Evolutionary conservation across 345 rosid genomes (phyloP).

Genomic region (Citrus reticulata): DNA sequence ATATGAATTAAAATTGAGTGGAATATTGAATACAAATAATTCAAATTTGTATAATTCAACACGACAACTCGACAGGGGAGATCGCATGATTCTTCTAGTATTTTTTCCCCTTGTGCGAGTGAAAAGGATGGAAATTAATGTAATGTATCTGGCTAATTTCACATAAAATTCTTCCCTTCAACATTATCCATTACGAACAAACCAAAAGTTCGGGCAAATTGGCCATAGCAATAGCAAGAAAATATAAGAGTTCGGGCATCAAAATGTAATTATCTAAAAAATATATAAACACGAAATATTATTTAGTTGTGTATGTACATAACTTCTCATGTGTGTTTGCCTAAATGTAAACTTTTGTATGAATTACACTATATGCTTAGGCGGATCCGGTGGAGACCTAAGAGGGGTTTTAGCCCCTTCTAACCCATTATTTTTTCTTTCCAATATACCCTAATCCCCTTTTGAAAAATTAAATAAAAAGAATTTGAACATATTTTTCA

Average conservation of each 20-base stretch:
- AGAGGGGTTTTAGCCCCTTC: rapidly evolving
- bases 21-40: background rate
- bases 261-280: background rate
- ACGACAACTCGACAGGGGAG: background rate
- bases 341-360: too few relatives aligned
- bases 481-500: too few relatives aligned
- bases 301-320: too few relatives aligned
- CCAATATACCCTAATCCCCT: too few relatives aligned
- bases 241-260: too few relatives aligned
- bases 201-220: background rate
- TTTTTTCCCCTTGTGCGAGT: too few relatives aligned
- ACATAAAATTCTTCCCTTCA: background rate
- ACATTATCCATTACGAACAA: background rate
- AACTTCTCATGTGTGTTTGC: too few relatives aligned
- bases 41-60: background rate
- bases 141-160: background rate
- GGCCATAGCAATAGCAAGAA: background rate
- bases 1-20: background rate
- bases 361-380: too few relatives aligned
- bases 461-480: too few relatives aligned
- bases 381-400: rapidly evolving
- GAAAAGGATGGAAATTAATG: background rate
- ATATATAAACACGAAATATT: too few relatives aligned
- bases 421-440: too few relatives aligned
- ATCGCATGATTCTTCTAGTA: background rate